Base-by-base conservation (phyloP, 495 filamentous ascomycete genomes). In the Jackrogersella minutella region DNA sequence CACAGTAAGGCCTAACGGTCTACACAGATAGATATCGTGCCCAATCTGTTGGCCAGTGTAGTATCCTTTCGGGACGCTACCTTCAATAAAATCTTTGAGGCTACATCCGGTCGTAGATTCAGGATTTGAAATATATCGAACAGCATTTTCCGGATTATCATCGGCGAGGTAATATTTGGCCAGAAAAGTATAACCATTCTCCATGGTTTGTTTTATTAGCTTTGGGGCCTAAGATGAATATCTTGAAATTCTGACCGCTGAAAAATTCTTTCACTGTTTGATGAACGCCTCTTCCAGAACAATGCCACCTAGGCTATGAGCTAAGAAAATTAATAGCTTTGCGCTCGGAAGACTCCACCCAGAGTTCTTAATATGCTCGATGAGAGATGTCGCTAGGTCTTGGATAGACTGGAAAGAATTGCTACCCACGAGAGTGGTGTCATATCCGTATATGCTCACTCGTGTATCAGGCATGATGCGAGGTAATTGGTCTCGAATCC, bases 281-380 rank as follows among this genome's bases (percentile, higher is more conserved):
- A 33, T 66, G 21, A 76, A 28, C 4, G 68, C 64, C 28, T 76
- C 52, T 47, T 78, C 77, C 19, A 76, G 53, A 0, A 79, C 54
- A 7, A 79, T 63, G 0, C 77, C 77, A 3, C 77, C 76, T 19
- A 78, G 36, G 44, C 77, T 78, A 37, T 79, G 77, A 19, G 72
- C 71, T 13, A 79, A 52, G 50, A 78, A 78, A 11, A 75, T 36
- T 3, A 71, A 47, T 2, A 62, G 68, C 30, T 71, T 71, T 9
- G 61, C 33, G 40, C 30, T 28, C 8, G 59, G 24, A 11, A 46
- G 46, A 3, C 30, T 13, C 53, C 43, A 59, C 0, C 54, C 65
- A 46, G 41, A 47, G 9, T 34, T 31, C 41, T 59, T 31, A 4
- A 73, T 58, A n/a, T 67, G 34, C 21, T 34, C 22, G 26, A 69